These are phyloP conservation scores for Moesziomyces aphidis DNA, from an alignment of 1,284 basidiomycete species.

Conservation along the genomic window DNA sequence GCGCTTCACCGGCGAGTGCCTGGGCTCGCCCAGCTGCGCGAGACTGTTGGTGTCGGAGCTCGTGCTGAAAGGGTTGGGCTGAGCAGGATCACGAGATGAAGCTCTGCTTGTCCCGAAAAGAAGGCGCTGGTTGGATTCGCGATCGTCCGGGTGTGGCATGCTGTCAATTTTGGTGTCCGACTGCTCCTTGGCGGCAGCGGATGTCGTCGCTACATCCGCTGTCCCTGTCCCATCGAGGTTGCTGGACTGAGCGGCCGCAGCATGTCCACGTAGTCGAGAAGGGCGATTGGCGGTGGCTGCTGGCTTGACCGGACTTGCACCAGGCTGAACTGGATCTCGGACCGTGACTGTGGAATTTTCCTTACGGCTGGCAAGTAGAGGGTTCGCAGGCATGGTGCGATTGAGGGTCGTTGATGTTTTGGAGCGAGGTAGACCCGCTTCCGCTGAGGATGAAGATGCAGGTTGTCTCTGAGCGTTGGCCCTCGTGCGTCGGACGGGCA, in stretches of 20 bases:
- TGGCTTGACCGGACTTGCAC: constrained; percentile 28
- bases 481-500: constrained; percentile 26
- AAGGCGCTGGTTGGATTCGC: constrained; percentile 19
- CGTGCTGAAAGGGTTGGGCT: constrained; percentile 26
- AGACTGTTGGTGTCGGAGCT: constrained; percentile 22
- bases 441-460: constrained; percentile 21
- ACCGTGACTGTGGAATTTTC: constrained; percentile 21
- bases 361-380: constrained; percentile 28
- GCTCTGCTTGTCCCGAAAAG: constrained; percentile 20
- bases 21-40: constrained; percentile 32
- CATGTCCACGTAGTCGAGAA: constrained; percentile 19
- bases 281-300: constrained; percentile 8
- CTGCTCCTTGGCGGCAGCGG: constrained; percentile 1
- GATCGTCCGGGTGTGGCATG: constrained; percentile 4
- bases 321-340: constrained; percentile 1
- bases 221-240: not conserved
- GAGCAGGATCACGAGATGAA: not conserved
- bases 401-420: constrained; percentile 8
- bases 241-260: constrained; percentile 6
- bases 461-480: constrained; percentile 5
- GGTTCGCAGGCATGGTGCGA: not conserved
- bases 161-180: not conserved
- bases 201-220: not conserved
- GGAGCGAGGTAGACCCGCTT: constrained; percentile 27
- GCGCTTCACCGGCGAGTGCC: constrained; percentile 48